Evolutionary conservation across 441 rosid genomes (phyloP).

Genomic region (Viola pubescens): DNA sequence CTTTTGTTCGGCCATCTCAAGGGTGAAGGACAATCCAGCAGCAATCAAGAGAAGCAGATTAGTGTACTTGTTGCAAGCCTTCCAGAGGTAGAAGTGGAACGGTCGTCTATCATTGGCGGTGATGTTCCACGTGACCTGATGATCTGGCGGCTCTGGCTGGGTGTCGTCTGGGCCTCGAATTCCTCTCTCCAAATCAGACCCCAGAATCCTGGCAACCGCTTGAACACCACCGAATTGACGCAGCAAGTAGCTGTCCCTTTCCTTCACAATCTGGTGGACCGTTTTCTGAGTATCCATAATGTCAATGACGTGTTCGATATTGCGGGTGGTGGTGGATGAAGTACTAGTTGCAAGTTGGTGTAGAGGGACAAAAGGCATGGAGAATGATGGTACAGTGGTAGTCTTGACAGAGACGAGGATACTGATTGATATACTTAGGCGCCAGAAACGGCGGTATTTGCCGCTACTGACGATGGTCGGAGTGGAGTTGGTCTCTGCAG

Average conservation of each 20-base stretch:
- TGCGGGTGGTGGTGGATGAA: too few relatives aligned
- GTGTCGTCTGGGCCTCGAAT: neutral
- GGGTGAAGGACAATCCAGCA: conserved; percentile 18
- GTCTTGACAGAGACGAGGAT: conserved; percentile 3
- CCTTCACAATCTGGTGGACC: conserved; percentile 11
- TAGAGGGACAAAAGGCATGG: too few relatives aligned
- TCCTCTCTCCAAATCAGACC: conserved; percentile 16
- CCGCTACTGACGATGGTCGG: neutral
- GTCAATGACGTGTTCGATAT: neutral
- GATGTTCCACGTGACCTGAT: too few relatives aligned
- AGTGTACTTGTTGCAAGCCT: conserved; percentile 12
- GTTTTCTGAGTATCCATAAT: neutral
- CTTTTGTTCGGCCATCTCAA: conserved; percentile 18
- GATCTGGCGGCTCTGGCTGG: too few relatives aligned
- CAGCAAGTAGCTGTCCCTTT: conserved; percentile 7
- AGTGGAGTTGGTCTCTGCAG: neutral
- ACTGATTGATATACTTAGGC: conserved; percentile 3
- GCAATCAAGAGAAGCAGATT: conserved; percentile 14
- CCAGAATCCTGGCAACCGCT: conserved; percentile 1
- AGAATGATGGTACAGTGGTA: too few relatives aligned
- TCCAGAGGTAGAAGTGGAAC: conserved; percentile 9
- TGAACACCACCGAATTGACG: conserved; percentile 13
- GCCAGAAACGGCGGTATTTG: conserved; percentile 17
- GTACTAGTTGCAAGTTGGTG: too few relatives aligned
- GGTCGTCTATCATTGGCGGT: neutral